These are phyloP conservation scores for Penicillium sp. DNA, from an alignment of 2,329 filamentous ascomycete species.

Conservation along the genomic window DNA sequence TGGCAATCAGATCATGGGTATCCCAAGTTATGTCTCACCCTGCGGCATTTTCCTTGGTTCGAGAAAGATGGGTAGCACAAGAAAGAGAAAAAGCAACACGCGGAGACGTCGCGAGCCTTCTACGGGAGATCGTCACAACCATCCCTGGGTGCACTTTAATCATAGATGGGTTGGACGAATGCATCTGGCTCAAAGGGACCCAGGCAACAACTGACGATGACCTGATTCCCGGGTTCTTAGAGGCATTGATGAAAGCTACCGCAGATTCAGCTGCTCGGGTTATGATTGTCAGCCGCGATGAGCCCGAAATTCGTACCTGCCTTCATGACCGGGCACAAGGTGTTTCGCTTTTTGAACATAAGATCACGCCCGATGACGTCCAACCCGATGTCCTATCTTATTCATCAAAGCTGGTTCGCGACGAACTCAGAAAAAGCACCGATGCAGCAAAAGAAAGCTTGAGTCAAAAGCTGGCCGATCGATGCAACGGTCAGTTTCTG, in stretches of 20 bases:
- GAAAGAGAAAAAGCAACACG: background rate
- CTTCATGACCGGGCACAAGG: background rate
- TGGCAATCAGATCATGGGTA: constrained; percentile 5
- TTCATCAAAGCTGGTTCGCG: background rate
- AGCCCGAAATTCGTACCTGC: constrained; percentile 4
- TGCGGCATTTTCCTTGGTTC: background rate
- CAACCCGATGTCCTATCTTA: background rate
- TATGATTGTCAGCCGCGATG: constrained; percentile 9
- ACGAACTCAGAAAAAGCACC: background rate
- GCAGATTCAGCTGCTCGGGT: background rate
- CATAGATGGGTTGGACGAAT: constrained; percentile 6
- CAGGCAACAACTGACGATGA: background rate
- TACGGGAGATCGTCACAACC: background rate
- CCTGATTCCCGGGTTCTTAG: background rate
- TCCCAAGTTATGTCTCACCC: constrained; percentile 3
- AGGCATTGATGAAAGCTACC: background rate
- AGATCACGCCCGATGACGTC: constrained; percentile 2
- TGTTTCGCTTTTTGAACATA: background rate
- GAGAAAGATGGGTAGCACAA: background rate
- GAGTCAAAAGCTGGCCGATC: background rate
- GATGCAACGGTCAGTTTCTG: constrained; percentile 11
- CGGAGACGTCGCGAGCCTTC: background rate
- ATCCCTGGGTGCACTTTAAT: constrained; percentile 2
- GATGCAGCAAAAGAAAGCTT: background rate
- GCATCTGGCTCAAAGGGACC: background rate